phyloP scores from a whole-genome alignment of 805 yeast genomes.

The Saturnispora galanensis region DNA sequence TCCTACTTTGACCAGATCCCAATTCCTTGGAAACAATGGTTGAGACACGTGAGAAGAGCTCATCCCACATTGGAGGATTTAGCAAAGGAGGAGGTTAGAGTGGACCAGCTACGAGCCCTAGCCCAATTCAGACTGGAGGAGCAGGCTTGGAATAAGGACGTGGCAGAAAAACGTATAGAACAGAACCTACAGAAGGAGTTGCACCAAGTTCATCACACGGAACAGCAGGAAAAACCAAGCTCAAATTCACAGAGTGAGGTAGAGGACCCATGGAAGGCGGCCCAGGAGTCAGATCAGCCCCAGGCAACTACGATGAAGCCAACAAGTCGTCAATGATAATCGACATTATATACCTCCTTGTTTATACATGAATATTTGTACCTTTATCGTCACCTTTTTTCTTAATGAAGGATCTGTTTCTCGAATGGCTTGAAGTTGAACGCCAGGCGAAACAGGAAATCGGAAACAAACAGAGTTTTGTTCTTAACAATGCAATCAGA shows the following conservation, averaged over 20 bases:
- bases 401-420: conserved; percentile 38
- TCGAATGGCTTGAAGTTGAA: conserved; percentile 50
- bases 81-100: conserved; percentile 45
- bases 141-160: conserved; percentile 22
- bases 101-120: conserved; percentile 39
- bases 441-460: conserved; percentile 19
- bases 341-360: too few relatives aligned
- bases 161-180: conserved; percentile 14
- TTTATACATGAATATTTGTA: too few relatives aligned
- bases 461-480: conserved; percentile 19
- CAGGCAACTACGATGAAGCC: neutral
- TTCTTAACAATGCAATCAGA: conserved; percentile 44
- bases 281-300: neutral
- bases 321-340: neutral
- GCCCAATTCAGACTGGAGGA: conserved; percentile 38
- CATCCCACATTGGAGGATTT: conserved; percentile 61
- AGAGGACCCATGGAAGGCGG: conserved; percentile 9
- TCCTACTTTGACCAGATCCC: conserved; percentile 52
- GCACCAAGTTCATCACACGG: neutral
- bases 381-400: neutral
- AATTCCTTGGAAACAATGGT: conserved; percentile 79
- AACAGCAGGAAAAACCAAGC: neutral
- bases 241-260: neutral
- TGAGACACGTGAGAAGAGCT: conserved; percentile 47
- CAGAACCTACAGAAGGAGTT: conserved; percentile 19